Evolutionary conservation across 805 yeast species (phyloP).

Genomic region (Barnettozyma siamensis): DNA sequence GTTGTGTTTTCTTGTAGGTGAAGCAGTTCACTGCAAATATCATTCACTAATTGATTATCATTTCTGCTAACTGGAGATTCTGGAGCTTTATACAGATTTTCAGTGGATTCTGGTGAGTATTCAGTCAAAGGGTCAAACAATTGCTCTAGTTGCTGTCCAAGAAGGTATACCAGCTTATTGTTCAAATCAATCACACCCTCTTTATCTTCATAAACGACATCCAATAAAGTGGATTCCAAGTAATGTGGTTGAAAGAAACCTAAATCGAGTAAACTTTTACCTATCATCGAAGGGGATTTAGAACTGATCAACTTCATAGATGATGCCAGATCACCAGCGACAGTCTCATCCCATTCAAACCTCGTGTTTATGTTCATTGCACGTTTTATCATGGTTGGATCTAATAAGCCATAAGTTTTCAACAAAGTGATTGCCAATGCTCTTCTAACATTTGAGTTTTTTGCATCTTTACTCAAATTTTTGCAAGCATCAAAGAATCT

Average conservation of each 20-base stretch:
- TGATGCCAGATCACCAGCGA: conserved; percentile 77
- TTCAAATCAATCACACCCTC: conserved; percentile 54
- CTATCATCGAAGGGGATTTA: conserved; percentile 50
- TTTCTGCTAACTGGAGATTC: conserved; percentile 20
- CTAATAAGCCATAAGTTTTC: conserved; percentile 58
- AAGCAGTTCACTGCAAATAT: conserved; percentile 62
- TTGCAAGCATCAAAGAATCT: conserved; percentile 75
- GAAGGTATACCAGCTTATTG: conserved; percentile 64
- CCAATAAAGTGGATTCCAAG: conserved; percentile 53
- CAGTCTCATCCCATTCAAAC: conserved; percentile 68
- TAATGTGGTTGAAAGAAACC: conserved; percentile 51
- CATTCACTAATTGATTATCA: conserved; percentile 34
- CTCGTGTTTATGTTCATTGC: conserved; percentile 12
- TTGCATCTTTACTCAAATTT: conserved; percentile 47
- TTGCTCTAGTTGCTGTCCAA: conserved; percentile 85
- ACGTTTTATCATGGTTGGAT: conserved; percentile 19
- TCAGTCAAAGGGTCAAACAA: conserved; percentile 86
- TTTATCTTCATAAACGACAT: conserved; percentile 63
- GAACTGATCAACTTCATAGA: conserved; percentile 49
- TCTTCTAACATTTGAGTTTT: conserved; percentile 55
- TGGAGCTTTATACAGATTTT: conserved; percentile 63
- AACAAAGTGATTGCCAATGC: conserved; percentile 72
- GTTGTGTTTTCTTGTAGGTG: conserved; percentile 62
- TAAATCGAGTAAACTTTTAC: conserved; percentile 45
- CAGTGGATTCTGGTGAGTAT: conserved; percentile 87